phyloP scores from a whole-genome alignment of 768 basidiomycete genomes.

The Boletus tylopilopsis region DNA sequence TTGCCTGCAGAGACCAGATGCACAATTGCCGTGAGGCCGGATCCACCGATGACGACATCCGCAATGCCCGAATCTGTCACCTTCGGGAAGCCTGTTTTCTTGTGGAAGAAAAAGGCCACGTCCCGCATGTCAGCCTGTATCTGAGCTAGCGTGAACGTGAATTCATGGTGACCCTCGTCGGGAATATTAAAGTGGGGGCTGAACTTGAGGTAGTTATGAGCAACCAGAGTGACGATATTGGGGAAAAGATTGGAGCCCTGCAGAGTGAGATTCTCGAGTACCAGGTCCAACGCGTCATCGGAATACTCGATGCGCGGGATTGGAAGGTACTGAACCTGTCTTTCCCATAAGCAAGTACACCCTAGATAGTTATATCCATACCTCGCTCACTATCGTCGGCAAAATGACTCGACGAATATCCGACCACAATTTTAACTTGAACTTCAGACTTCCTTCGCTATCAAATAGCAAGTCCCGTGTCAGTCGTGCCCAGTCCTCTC shows the following conservation, averaged over 20 bases:
- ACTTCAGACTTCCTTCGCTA: constrained; percentile 75
- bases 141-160: constrained; percentile 74
- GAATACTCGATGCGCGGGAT: constrained; percentile 95
- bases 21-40: constrained; percentile 69
- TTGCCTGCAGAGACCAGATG: constrained; percentile 58
- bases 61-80: constrained; percentile 80
- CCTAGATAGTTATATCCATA: constrained; percentile 29
- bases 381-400: constrained; percentile 72
- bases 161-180: constrained; percentile 66
- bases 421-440: constrained; percentile 86
- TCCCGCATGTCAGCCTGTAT: constrained; percentile 94
- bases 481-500: constrained; percentile 77
- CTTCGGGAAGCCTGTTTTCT: constrained; percentile 81
- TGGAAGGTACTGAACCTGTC: constrained; percentile 71
- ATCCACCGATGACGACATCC: constrained; percentile 80
- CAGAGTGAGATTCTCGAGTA: constrained; percentile 89
- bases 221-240: constrained; percentile 67
- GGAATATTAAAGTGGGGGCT: constrained; percentile 59
- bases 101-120: constrained; percentile 86
- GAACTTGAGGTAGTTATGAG: constrained; percentile 81
- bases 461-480: constrained; percentile 80
- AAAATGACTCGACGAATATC: constrained; percentile 83
- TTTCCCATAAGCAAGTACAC: background rate
- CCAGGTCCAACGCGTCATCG: constrained; percentile 80
- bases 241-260: constrained; percentile 90